These are phyloP conservation scores for Penicillium mononematosum DNA, from an alignment of 495 filamentous ascomycete species.

Conservation along the genomic window DNA sequence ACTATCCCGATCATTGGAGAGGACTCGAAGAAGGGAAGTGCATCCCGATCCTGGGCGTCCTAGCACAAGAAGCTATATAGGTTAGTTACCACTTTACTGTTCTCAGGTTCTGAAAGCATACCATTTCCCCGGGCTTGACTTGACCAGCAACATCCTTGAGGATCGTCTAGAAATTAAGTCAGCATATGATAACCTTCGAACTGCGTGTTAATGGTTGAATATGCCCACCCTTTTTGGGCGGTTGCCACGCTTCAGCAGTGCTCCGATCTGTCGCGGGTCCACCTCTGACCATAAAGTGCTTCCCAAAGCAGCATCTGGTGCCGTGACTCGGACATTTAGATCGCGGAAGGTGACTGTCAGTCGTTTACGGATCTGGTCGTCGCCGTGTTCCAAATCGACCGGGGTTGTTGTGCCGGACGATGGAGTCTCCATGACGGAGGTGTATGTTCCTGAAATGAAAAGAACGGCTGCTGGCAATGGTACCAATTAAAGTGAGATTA, in stretches of 20 bases:
- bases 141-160: constrained; percentile 39
- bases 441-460: neutral
- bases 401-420: constrained; percentile 35
- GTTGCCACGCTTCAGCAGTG: constrained; percentile 18
- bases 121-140: constrained; percentile 43
- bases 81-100: constrained; percentile 2
- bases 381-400: constrained; percentile 33
- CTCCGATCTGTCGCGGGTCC: constrained; percentile 34
- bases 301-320: constrained; percentile 43
- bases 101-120: constrained; percentile 12
- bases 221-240: constrained; percentile 33
- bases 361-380: constrained; percentile 28
- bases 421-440: constrained; percentile 31
- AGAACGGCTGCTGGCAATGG: neutral
- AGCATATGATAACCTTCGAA: constrained; percentile 2
- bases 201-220: neutral
- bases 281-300: constrained; percentile 35
- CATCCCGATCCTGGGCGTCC: constrained; percentile 47
- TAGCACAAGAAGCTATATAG: constrained; percentile 38
- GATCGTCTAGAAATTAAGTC: constrained; percentile 28
- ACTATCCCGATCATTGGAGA: constrained; percentile 38
- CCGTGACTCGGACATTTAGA: constrained; percentile 38
- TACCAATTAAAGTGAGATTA: neutral
- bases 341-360: constrained; percentile 41
- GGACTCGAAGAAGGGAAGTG: constrained; percentile 40